Percentiles rank a stretch among this genome's conserved stretches.
These are phyloP conservation scores for Cytospora paraplurivora DNA, from an alignment of 2,329 filamentous ascomycete genomes.

Conservation along the genomic window DNA sequence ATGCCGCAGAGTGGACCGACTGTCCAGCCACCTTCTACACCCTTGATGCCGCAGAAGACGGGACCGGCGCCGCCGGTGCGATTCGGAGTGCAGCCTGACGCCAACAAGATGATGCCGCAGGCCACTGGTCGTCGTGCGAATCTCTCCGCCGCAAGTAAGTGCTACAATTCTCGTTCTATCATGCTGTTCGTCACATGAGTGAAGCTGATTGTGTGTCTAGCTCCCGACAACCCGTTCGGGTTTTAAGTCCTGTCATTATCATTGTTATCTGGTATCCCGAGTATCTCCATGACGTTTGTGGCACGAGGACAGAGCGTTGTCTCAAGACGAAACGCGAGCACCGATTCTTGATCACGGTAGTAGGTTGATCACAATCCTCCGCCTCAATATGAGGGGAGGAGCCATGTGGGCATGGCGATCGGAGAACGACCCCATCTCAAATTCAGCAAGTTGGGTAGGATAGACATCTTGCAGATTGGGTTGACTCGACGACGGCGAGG, in stretches of 20 bases:
- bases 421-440: background rate
- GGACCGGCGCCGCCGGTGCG: conserved; percentile 84
- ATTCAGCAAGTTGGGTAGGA: conserved; percentile 18
- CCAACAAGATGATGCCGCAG: conserved; percentile 80
- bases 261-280: background rate
- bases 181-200: background rate
- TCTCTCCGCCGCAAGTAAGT: conserved; percentile 94
- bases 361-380: background rate
- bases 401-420: background rate
- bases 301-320: background rate
- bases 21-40: conserved; percentile 59
- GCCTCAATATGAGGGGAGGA: background rate
- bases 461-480: background rate
- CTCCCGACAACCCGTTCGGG: conserved; percentile 57
- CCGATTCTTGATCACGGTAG: background rate
- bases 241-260: conserved; percentile 40
- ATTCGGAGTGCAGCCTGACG: conserved; percentile 75
- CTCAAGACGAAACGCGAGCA: background rate
- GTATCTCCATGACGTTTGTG: background rate
- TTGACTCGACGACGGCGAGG: conserved; percentile 2
- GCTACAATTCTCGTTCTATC: background rate
- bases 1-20: conserved; percentile 51
- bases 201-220: conserved; percentile 37
- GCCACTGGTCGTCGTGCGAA: conserved; percentile 89
- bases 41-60: conserved; percentile 76